These are phyloP conservation scores for Inga oerstediana DNA, from an alignment of 306 rosid genomes.

Conservation along the genomic window DNA sequence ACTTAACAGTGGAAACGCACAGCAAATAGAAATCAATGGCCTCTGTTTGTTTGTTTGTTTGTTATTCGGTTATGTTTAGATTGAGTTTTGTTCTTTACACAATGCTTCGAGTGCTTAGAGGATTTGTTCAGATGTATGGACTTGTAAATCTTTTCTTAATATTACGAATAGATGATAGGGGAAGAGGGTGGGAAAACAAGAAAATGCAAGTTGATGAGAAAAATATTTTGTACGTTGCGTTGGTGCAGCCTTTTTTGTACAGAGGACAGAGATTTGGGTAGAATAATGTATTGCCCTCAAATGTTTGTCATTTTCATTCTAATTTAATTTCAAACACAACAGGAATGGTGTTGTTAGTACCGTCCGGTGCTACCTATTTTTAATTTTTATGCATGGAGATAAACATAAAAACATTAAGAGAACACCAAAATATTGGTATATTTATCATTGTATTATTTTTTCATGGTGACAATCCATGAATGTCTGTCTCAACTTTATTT, in stretches of 20 bases:
- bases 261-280: not conserved
- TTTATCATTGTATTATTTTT: not conserved
- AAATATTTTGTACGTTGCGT: not conserved
- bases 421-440: not conserved
- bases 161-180: constrained; percentile 6
- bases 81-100: constrained; percentile 26
- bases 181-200: not conserved
- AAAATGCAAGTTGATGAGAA: not conserved
- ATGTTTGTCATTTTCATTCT: not conserved
- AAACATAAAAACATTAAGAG: not conserved
- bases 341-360: not conserved
- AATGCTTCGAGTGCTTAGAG: constrained; percentile 25
- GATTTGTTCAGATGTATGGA: constrained; percentile 17
- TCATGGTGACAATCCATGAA: not conserved
- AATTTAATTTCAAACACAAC: not conserved
- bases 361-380: too few relatives aligned
- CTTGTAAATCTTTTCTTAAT: constrained; percentile 34
- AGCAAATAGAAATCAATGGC: not conserved
- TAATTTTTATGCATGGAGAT: not conserved
- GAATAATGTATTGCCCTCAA: not conserved
- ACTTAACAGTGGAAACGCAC: constrained; percentile 25
- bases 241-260: not conserved
- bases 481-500: not conserved
- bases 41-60: not conserved
- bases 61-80: not conserved